A percentile compares a stretch with the other conserved stretches of the same genome.
phyloP scores from a whole-genome alignment of 805 yeast genomes.

The Cyberlindnera japonica region DNA sequence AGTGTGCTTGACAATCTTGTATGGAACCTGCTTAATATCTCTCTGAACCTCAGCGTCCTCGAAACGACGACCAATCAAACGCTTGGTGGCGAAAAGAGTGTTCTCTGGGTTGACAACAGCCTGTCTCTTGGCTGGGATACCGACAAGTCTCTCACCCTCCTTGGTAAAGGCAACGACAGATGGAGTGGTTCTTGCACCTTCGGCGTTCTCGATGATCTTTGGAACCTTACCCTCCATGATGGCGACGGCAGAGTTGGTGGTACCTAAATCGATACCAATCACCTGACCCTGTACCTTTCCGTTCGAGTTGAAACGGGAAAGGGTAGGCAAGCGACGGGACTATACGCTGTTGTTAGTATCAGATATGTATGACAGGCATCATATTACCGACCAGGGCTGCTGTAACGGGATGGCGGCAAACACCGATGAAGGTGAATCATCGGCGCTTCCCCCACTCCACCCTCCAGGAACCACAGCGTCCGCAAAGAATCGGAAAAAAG shows the following conservation, averaged over 20 bases:
- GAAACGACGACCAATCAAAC: conserved; percentile 74
- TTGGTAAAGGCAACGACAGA: conserved; percentile 63
- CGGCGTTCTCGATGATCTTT: conserved; percentile 73
- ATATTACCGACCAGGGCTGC: no score
- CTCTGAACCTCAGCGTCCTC: conserved; percentile 69
- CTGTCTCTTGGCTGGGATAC: conserved; percentile 75
- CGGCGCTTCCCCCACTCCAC: no score
- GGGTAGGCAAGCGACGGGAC: conserved; percentile 28
- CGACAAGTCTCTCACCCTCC: conserved; percentile 52
- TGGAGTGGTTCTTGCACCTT: conserved; percentile 64
- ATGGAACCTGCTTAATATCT: conserved; percentile 64
- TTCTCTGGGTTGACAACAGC: conserved; percentile 74
- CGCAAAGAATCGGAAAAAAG: not conserved
- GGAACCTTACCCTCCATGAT: conserved; percentile 42
- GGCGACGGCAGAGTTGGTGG: conserved; percentile 89
- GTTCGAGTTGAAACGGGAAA: conserved; percentile 44
- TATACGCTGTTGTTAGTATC: conserved; percentile 16
- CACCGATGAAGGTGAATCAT: not conserved
- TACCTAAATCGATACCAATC: conserved; percentile 81
- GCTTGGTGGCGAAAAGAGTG: conserved; percentile 78
- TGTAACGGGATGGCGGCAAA: no score
- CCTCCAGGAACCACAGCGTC: no score
- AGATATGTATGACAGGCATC: no score
- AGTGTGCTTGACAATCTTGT: conserved; percentile 51
- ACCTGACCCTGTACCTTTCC: conserved; percentile 48